phyloP scores from a whole-genome alignment of 208 protist species.

The Wallacemonas collosoma region DNA sequence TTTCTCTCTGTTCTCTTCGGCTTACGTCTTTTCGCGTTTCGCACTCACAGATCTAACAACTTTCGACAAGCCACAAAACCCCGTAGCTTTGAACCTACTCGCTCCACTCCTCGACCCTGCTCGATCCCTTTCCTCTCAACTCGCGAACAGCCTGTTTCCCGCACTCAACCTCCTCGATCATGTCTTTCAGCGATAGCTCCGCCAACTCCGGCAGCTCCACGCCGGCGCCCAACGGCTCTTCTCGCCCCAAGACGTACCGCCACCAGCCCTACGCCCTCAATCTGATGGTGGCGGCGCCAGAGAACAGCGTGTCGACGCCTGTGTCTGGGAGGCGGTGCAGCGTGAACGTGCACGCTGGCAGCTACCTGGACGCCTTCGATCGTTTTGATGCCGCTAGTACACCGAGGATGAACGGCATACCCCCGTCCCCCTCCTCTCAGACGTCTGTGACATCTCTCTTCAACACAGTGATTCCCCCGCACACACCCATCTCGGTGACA shows the following conservation, averaged over 20 bases:
- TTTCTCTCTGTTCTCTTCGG: constrained; percentile 10
- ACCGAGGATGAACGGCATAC: not conserved
- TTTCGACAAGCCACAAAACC: not conserved
- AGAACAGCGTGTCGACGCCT: constrained; percentile 16
- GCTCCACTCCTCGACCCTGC: not conserved
- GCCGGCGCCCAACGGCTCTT: not conserved
- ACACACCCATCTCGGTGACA: constrained; percentile 38
- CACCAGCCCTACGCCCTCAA: constrained; percentile 65
- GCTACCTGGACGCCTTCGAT: not conserved
- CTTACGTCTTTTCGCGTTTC: not conserved
- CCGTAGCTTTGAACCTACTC: not conserved
- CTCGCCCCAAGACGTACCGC: constrained; percentile 38
- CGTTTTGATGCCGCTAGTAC: constrained; percentile 5
- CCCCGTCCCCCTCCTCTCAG: constrained; percentile 13
- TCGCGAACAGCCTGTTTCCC: not conserved
- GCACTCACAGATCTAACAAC: too few relatives aligned
- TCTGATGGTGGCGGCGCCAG: constrained; percentile 25
- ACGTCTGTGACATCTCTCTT: not conserved
- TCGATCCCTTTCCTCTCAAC: too few relatives aligned
- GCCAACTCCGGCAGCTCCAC: constrained; percentile 13
- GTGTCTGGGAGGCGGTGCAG: constrained; percentile 12
- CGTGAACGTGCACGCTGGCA: constrained; percentile 10
- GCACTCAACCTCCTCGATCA: constrained; percentile 5
- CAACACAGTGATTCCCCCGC: constrained; percentile 15
- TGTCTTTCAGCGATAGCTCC: constrained; percentile 25